Conservation (phyloP, 768 basidiomycete genomes). For the Calocera cornea region DNA sequence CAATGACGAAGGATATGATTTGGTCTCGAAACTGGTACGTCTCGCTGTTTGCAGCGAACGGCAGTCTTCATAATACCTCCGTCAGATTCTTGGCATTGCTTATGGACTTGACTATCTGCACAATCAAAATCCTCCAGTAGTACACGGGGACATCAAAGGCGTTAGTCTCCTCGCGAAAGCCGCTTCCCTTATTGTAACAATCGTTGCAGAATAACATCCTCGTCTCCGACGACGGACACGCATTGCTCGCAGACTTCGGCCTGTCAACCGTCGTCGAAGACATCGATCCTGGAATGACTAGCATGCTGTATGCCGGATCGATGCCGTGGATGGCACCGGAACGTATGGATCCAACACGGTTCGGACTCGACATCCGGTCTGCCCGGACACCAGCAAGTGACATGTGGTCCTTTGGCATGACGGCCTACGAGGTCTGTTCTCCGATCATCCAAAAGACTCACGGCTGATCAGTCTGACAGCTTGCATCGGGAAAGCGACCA, state of each 20-base stretch:
- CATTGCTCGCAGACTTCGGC: conserved; percentile 51
- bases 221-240: conserved; percentile 36
- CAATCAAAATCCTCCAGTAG: conserved; percentile 9
- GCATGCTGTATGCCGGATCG: background rate
- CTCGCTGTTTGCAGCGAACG: background rate
- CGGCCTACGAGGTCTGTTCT: background rate
- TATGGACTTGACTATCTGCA: conserved; percentile 13
- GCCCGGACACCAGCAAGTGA: background rate
- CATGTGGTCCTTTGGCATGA: conserved; percentile 1
- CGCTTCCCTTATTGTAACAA: too few species aligned
- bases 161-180: conserved; percentile 8
- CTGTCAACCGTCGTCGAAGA: conserved; percentile 17
- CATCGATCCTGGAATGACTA: conserved; percentile 1
- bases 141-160: conserved; percentile 15
- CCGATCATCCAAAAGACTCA: background rate
- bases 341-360: background rate
- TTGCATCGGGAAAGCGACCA: background rate
- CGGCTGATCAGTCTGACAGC: background rate
- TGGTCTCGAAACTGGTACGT: background rate
- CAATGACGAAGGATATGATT: background rate
- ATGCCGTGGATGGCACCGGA: conserved; percentile 1
- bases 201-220: conserved; percentile 24
- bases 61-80: background rate
- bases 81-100: conserved; percentile 9
- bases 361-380: background rate